phyloP scores from a whole-genome alignment of 305 asterid genomes.

The Solanum chacoense region DNA sequence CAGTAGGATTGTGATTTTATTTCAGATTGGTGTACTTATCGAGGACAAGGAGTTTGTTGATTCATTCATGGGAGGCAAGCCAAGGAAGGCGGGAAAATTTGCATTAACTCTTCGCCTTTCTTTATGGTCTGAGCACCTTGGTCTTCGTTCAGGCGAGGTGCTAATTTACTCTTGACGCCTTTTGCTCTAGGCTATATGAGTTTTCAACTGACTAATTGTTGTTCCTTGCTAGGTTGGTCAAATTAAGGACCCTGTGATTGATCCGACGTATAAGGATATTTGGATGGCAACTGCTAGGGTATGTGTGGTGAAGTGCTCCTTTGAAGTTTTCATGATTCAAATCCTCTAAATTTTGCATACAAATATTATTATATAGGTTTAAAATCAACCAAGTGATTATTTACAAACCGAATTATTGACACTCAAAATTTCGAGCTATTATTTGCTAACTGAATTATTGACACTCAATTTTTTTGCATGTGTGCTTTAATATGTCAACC shows the following conservation, averaged over 20 bases:
- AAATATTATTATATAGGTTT: neutral
- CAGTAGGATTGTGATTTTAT: neutral
- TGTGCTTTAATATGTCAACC: neutral
- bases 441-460: neutral
- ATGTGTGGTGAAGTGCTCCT: neutral
- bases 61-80: conserved; percentile 70
- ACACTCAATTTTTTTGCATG: neutral
- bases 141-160: conserved; percentile 67
- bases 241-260: conserved; percentile 72
- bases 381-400: neutral
- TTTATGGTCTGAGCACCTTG: conserved; percentile 93
- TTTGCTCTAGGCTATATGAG: neutral
- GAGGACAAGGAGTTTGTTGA: conserved; percentile 85
- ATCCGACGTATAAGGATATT: conserved; percentile 73
- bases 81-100: conserved; percentile 86
- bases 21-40: conserved; percentile 74
- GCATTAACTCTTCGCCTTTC: conserved; percentile 78
- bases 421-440: neutral
- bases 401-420: neutral
- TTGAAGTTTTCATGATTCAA: neutral
- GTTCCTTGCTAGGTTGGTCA: conserved; percentile 36
- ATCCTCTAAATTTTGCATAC: neutral
- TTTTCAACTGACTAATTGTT: neutral
- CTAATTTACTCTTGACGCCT: neutral
- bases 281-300: conserved; percentile 99